Conservation (phyloP, 1,284 basidiomycete species). For the Pyrrhoderma noxium region DNA sequence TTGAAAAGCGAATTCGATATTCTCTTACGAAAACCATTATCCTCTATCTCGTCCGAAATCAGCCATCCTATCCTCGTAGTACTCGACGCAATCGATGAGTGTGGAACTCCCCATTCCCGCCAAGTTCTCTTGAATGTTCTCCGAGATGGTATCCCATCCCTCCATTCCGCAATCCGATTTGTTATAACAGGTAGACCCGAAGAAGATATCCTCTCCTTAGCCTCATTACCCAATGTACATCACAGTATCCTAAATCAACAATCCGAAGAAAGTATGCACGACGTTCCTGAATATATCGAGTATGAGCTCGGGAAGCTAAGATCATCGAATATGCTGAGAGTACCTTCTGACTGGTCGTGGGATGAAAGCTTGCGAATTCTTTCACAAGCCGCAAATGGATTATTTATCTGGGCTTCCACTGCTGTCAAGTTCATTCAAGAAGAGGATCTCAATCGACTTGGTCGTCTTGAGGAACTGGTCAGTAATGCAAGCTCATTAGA, state of each 20-base stretch:
- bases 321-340: too few species aligned
- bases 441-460: neutral
- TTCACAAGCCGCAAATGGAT: constrained; percentile 21
- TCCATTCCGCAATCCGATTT: neutral
- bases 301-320: too few species aligned
- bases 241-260: too few species aligned
- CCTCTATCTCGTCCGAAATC: neutral
- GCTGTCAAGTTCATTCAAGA: constrained; percentile 22
- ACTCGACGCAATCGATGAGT: constrained; percentile 18
- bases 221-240: too few species aligned
- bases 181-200: neutral
- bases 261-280: too few species aligned
- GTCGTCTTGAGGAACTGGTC: neutral
- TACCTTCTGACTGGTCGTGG: neutral
- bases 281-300: too few species aligned
- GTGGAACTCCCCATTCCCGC: neutral
- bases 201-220: neutral
- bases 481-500: neutral
- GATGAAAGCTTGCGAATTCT: constrained; percentile 22
- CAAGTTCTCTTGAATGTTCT: neutral
- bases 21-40: neutral
- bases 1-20: too few species aligned
- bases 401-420: constrained; percentile 28
- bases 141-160: too few species aligned
- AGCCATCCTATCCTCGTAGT: constrained; percentile 4